Evolutionary conservation across 176 grass and related monocot genomes (phyloP).

Genomic region (Saccharum spontaneum): DNA sequence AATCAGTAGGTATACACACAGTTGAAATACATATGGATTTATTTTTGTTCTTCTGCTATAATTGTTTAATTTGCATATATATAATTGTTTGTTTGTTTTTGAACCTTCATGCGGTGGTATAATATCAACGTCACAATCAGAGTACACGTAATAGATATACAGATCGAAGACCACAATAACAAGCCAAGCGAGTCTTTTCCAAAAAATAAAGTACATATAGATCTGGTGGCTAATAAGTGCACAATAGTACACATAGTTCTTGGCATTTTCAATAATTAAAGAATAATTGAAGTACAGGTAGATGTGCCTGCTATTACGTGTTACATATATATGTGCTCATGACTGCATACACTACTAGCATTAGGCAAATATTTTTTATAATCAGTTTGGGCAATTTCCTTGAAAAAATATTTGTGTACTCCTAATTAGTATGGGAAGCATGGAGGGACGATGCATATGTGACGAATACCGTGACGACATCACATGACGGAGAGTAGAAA

Average conservation of each 20-base stretch:
- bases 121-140: constrained; percentile 41
- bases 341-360: background rate
- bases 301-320: background rate
- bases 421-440: too few relatives aligned
- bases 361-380: background rate
- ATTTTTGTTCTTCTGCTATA: background rate
- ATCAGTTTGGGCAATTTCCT: background rate
- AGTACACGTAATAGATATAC: background rate
- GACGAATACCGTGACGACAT: background rate
- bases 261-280: background rate
- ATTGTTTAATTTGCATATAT: background rate
- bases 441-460: background rate
- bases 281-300: background rate
- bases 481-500: background rate
- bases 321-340: background rate
- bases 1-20: background rate
- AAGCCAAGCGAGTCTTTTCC: constrained; percentile 23
- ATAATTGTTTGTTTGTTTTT: background rate
- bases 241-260: background rate
- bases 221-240: background rate
- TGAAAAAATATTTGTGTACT: background rate
- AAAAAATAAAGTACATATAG: background rate
- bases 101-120: background rate
- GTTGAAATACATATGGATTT: background rate
- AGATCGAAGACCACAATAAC: background rate